phyloP scores from a whole-genome alignment of 192 early-diverging fungal species.

The Bifiguratus adelaidae region DNA sequence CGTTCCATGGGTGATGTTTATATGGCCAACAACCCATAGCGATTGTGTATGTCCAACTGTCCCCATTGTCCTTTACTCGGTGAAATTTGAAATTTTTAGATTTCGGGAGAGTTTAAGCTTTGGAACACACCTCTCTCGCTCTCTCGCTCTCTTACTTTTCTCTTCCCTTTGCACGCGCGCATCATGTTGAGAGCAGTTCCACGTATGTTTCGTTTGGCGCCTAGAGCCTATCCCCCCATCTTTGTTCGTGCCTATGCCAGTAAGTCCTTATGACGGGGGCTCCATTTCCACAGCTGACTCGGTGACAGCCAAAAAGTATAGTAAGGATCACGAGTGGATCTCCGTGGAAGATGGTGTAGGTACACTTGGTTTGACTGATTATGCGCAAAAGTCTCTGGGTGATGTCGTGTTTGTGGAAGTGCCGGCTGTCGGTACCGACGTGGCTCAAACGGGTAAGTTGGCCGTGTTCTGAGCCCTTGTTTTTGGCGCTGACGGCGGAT shows the following conservation, averaged over 20 bases:
- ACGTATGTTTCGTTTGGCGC: too few species aligned
- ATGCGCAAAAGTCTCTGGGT: constrained; percentile 83
- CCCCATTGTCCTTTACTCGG: too few species aligned
- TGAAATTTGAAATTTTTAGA: too few species aligned
- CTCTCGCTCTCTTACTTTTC: too few species aligned
- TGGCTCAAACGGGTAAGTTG: constrained; percentile 48
- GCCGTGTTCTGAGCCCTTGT: background rate
- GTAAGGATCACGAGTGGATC: constrained; percentile 91
- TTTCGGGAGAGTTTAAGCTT: too few species aligned
- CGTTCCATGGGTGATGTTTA: too few species aligned
- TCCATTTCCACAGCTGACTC: background rate
- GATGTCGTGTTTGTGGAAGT: constrained; percentile 92
- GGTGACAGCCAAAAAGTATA: constrained; percentile 53
- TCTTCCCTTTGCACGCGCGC: too few species aligned
- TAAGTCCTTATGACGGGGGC: constrained; percentile 10
- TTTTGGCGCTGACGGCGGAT: background rate
- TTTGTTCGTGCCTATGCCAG: constrained; percentile 34
- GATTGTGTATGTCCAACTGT: too few species aligned
- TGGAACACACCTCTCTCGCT: too few species aligned
- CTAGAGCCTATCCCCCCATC: constrained; percentile 17
- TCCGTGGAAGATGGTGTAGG: constrained; percentile 58
- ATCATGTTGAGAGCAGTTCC: too few species aligned
- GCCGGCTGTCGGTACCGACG: constrained; percentile 53
- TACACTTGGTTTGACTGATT: constrained; percentile 87
- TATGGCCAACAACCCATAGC: too few species aligned